phyloP scores from a whole-genome alignment of 805 yeast species.

The Wickerhamomyces chambardii region DNA sequence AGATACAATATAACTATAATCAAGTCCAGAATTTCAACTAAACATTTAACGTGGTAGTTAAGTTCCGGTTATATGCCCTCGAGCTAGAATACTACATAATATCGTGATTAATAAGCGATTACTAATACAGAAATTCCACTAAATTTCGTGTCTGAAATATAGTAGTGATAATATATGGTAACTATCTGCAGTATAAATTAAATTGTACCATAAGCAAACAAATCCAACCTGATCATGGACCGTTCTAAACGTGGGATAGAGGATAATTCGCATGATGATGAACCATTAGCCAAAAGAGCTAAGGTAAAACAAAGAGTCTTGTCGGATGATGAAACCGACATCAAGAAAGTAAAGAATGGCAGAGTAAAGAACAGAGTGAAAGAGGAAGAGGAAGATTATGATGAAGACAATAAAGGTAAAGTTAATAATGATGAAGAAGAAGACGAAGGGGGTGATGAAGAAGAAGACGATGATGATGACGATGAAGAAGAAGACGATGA shows the following conservation, averaged over 20 bases:
- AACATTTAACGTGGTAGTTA: too few relatives aligned
- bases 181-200: too few relatives aligned
- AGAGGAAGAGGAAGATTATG: slow-evolving; percentile 8
- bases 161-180: too few relatives aligned
- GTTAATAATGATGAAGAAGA: slow-evolving; percentile 13
- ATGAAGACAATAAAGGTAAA: slow-evolving; percentile 7
- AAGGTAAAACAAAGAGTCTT: slow-evolving; percentile 2
- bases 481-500: slow-evolving; percentile 14
- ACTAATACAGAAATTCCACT: too few relatives aligned
- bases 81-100: too few relatives aligned
- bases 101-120: too few relatives aligned
- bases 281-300: slow-evolving; percentile 19
- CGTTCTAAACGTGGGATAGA: slow-evolving; percentile 8
- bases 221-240: slow-evolving; percentile 4
- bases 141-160: too few relatives aligned
- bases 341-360: slow-evolving; percentile 9
- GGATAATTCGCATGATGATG: slow-evolving; percentile 14
- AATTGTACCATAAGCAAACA: too few relatives aligned
- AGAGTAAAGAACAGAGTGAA: slow-evolving; percentile 1
- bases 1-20: too few relatives aligned
- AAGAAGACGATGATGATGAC: slow-evolving; percentile 13
- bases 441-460: slow-evolving; percentile 18
- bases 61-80: too few relatives aligned
- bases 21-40: too few relatives aligned
- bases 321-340: slow-evolving; percentile 18